Base-by-base conservation (phyloP, 2,329 filamentous ascomycete genomes). In the Stagonosporopsis tanaceti region DNA sequence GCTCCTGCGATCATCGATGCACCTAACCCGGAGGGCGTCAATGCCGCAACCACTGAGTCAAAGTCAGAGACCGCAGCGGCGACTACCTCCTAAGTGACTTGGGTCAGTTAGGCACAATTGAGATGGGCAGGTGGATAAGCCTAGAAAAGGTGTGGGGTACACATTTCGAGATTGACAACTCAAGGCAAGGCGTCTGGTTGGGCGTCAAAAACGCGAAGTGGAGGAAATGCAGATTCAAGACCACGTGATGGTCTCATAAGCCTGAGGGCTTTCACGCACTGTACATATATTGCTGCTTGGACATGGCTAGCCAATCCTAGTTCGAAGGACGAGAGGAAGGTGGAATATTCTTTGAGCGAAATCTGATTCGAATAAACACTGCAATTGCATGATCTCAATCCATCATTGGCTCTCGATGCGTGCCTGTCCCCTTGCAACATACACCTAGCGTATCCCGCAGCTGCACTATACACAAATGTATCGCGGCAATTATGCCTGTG, bases 231-330 rank as follows among this genome's bases (percentile, higher is more conserved):
- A 42, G 30, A 41, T 22, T 50, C 34, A 20, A 38, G 27, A 34
- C 32, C 42, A 25, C 34, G 44, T 32, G 53, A 50, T 17, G 34
- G 47, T 22, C 15, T 40, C 27, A 30, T 17, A 46, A 25, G 47
- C 37, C 37, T 5, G 12, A 45, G 35, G 41, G 53, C 38, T 40
- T 37, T 50, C 22, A 34, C 44, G 50, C 28, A 48, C 28, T 58
- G 55, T 58, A 58, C 40, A 58, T 58, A 58, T 58, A 58, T 53
- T 58, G 50, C 55, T 46, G 50, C 39, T 27, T 46, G 45, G 38
- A 48, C 38, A 57, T 47, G 22, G 37, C 30, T 27, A 50, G 48
- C 38, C 24, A 12, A 6, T 30, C 25, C 14, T 38, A 30, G n/a
- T 22, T 25, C 9, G 14, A 28, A 15, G 32, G 40, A 39, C 15